Percentiles rank a stretch among this genome's conserved stretches.
Evolutionary conservation across 805 yeast genomes (phyloP).

Genomic region (Starmerella riodocensis): DNA sequence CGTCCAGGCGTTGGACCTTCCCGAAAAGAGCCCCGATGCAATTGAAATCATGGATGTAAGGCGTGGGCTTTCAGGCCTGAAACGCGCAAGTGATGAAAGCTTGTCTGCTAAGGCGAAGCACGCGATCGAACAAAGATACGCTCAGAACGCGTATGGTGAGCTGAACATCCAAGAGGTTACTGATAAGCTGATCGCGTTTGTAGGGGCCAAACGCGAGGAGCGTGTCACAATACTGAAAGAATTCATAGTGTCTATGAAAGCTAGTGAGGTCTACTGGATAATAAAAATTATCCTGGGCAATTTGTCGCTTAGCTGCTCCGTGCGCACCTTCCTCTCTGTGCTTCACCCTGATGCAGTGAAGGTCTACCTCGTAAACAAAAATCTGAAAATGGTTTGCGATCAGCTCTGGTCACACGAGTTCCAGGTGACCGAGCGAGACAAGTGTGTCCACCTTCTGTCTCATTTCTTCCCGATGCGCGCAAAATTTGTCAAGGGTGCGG

Average conservation of each 20-base stretch:
- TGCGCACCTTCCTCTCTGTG: constrained; percentile 39
- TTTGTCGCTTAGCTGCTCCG: constrained; percentile 41
- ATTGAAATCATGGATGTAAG: constrained; percentile 31
- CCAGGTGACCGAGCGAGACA: constrained; percentile 33
- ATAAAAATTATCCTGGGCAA: constrained; percentile 48
- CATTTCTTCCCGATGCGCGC: constrained; percentile 74
- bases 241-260: constrained; percentile 42
- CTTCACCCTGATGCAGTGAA: constrained; percentile 76
- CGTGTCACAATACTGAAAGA: constrained; percentile 36
- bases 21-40: constrained; percentile 50
- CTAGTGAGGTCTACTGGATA: constrained; percentile 54
- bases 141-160: constrained; percentile 27
- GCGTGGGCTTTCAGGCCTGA: not conserved
- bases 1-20: constrained; percentile 40
- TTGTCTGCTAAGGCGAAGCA: constrained; percentile 37
- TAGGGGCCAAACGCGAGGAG: constrained; percentile 27
- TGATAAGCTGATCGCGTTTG: constrained; percentile 34
- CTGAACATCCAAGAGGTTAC: constrained; percentile 41
- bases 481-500: constrained; percentile 38
- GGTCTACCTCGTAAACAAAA: constrained; percentile 51
- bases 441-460: constrained; percentile 33
- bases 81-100: constrained; percentile 32
- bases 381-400: constrained; percentile 46
- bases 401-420: constrained; percentile 39
- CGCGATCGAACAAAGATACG: constrained; percentile 39